phyloP scores from a whole-genome alignment of 768 basidiomycete genomes.

The Leucocoprinus birnbaumii region DNA sequence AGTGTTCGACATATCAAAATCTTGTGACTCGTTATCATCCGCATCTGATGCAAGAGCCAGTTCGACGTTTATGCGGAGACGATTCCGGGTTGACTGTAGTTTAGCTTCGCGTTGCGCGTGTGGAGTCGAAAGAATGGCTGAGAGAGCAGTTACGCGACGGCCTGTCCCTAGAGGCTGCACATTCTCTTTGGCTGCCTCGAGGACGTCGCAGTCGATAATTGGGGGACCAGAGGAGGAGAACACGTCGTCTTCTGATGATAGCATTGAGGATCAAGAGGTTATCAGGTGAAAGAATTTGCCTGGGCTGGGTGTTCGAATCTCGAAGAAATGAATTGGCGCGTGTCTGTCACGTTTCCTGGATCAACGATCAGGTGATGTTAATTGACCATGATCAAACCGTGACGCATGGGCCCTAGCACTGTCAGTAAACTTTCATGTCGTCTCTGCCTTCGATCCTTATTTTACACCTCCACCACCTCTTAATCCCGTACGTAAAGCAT shows the following conservation, averaged over 20 bases:
- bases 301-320: too few species aligned
- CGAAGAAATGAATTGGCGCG: too few species aligned
- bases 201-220: conserved; percentile 77
- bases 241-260: conserved; percentile 32
- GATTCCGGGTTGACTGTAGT: conserved; percentile 59
- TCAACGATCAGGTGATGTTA: too few species aligned
- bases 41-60: conserved; percentile 48
- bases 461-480: too few species aligned
- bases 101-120: conserved; percentile 73
- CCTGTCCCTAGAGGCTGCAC: conserved; percentile 80
- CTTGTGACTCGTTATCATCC: conserved; percentile 55
- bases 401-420: too few species aligned
- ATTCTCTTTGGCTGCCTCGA: conserved; percentile 85
- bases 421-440: too few species aligned
- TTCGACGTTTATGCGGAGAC: conserved; percentile 71
- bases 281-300: too few species aligned
- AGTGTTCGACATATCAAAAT: neutral
- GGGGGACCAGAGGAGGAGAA: conserved; percentile 37
- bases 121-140: conserved; percentile 71
- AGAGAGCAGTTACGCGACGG: conserved; percentile 76
- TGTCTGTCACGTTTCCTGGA: too few species aligned
- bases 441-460: too few species aligned
- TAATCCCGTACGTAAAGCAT: too few species aligned
- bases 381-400: too few species aligned
- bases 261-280: neutral